Conservation (phyloP, 2,329 filamentous ascomycete species). For the Hirsutella minnesotensis region DNA sequence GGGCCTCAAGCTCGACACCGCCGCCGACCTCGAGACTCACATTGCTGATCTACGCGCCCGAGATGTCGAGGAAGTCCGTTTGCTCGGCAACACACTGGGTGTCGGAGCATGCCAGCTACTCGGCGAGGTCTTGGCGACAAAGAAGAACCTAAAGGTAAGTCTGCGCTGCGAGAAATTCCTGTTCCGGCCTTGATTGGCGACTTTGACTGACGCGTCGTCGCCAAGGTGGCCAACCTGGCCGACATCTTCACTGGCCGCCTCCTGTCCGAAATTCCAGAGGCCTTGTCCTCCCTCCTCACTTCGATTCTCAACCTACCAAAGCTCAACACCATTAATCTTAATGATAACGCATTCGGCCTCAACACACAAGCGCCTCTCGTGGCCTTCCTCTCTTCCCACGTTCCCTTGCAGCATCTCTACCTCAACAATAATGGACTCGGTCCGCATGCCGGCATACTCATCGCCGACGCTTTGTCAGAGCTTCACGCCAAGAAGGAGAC, state of each 20-base stretch:
- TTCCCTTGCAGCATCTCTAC: slow-evolving; percentile 84
- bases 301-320: slow-evolving; percentile 77
- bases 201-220: not conserved
- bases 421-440: slow-evolving; percentile 98
- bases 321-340: slow-evolving; percentile 85
- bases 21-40: slow-evolving; percentile 74
- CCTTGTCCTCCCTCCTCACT: slow-evolving; percentile 73
- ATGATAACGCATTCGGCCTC: slow-evolving; percentile 95
- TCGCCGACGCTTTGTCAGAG: slow-evolving; percentile 75
- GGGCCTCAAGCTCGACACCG: slow-evolving; percentile 83
- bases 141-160: slow-evolving; percentile 66
- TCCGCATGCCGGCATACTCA: slow-evolving; percentile 75
- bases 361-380: slow-evolving; percentile 90
- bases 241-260: slow-evolving; percentile 97
- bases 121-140: slow-evolving; percentile 70
- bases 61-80: slow-evolving; percentile 71
- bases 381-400: slow-evolving; percentile 78
- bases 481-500: slow-evolving; percentile 77
- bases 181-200: too few species aligned
- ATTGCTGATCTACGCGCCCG: slow-evolving; percentile 63
- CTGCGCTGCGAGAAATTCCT: not conserved
- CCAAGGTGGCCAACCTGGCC: slow-evolving; percentile 70
- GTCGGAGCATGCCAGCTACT: slow-evolving; percentile 78
- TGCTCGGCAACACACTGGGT: slow-evolving; percentile 87
- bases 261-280: slow-evolving; percentile 84